phyloP scores from a whole-genome alignment of 2,329 filamentous ascomycete genomes.

The Huntiella abstrusa region DNA sequence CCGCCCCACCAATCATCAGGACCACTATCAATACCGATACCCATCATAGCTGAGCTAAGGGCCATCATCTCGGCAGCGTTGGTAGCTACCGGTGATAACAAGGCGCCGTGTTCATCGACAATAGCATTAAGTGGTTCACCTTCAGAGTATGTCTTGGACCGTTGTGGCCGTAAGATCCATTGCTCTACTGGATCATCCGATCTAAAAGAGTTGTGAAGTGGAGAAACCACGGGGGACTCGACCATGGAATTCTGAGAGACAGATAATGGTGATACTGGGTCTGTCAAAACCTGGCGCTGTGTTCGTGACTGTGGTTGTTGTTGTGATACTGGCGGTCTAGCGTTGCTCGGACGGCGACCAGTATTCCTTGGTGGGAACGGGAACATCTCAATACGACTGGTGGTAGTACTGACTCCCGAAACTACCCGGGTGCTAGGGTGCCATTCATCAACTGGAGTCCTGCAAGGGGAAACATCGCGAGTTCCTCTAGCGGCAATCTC shows the following conservation, averaged over 20 bases:
- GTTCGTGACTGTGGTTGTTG: too few relatives aligned
- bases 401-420: too few relatives aligned
- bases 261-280: neutral
- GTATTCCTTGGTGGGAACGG: neutral
- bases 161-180: neutral
- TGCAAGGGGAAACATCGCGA: too few relatives aligned
- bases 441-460: too few relatives aligned
- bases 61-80: conserved; percentile 13
- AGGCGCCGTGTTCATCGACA: neutral
- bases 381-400: neutral
- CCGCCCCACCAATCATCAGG: too few relatives aligned
- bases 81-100: neutral
- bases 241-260: neutral
- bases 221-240: neutral
- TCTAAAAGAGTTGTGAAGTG: neutral
- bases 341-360: neutral
- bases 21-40: conserved; percentile 28
- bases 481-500: neutral
- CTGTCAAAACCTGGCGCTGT: neutral
- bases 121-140: neutral
- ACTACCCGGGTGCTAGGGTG: too few relatives aligned
- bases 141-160: conserved; percentile 1
- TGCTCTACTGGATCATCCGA: neutral
- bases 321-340: neutral
- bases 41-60: conserved; percentile 34